These are phyloP conservation scores for Globisporangium alternatum DNA, from an alignment of 352 stramenopile species.

Conservation along the genomic window DNA sequence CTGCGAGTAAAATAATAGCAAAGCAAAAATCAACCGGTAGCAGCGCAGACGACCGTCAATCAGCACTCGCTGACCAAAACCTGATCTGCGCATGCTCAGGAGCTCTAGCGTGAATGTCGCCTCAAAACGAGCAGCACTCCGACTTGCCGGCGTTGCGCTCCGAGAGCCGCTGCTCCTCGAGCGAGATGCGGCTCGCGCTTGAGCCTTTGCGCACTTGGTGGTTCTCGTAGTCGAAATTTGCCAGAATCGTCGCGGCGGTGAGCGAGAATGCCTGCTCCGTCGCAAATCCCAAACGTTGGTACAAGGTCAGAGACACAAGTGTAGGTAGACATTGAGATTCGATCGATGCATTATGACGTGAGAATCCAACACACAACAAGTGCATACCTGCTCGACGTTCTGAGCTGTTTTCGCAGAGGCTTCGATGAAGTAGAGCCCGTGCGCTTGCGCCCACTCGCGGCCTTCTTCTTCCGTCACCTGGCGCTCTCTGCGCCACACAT, in stretches of 20 bases:
- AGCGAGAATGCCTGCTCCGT: constrained; percentile 52
- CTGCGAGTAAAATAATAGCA: constrained; percentile 1
- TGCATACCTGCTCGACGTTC: constrained; percentile 75
- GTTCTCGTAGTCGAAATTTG: constrained; percentile 71
- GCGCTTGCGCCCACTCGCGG: constrained; percentile 47
- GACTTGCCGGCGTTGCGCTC: constrained; percentile 20
- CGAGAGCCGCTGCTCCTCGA: constrained; percentile 27
- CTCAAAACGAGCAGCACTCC: constrained; percentile 36
- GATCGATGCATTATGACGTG: neutral
- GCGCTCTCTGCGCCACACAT: constrained; percentile 28
- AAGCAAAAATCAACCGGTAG: neutral
- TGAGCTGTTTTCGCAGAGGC: constrained; percentile 75
- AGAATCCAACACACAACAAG: neutral
- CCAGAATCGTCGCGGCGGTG: constrained; percentile 69
- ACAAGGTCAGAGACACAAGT: neutral
- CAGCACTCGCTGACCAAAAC: neutral
- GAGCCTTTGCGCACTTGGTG: constrained; percentile 51
- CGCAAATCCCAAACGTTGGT: neutral
- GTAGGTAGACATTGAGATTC: neutral
- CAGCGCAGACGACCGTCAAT: neutral
- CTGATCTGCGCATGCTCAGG: neutral
- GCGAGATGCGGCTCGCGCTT: constrained; percentile 31
- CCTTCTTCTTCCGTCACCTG: constrained; percentile 72
- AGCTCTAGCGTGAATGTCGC: neutral
- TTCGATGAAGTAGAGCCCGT: constrained; percentile 84